A percentile compares a stretch with the other conserved stretches of the same genome.
These are phyloP conservation scores for Colletotrichum tanaceti DNA, from an alignment of 2,329 filamentous ascomycete species.

Conservation along the genomic window DNA sequence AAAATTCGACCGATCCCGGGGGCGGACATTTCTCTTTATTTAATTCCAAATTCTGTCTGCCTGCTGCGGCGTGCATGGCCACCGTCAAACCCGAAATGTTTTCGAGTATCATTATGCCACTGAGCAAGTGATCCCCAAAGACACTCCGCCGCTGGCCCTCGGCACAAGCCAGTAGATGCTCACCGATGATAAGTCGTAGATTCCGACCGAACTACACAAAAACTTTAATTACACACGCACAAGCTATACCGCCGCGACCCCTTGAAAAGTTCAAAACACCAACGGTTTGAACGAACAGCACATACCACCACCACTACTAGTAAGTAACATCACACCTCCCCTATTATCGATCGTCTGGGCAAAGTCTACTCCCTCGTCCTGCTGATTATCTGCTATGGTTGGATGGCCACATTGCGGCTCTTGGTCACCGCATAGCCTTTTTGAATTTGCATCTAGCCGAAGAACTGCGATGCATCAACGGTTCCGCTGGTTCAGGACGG, in stretches of 20 bases:
- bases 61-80: too few species aligned
- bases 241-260: not conserved
- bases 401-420: constrained; percentile 11
- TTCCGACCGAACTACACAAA: not conserved
- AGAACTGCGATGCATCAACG: too few species aligned
- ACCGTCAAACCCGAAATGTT: too few species aligned
- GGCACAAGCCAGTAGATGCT: too few species aligned
- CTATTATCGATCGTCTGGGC: constrained; percentile 29
- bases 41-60: too few species aligned
- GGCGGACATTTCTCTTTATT: too few species aligned
- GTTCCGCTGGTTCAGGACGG: too few species aligned
- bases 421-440: not conserved
- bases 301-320: constrained; percentile 1
- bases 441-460: not conserved
- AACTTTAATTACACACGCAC: not conserved
- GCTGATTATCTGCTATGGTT: not conserved
- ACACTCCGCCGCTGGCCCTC: too few species aligned
- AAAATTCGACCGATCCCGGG: too few species aligned
- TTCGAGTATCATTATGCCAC: too few species aligned
- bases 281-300: constrained; percentile 26
- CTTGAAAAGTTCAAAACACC: constrained; percentile 19
- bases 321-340: not conserved
- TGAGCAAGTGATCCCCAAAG: not conserved
- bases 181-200: not conserved
- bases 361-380: constrained; percentile 8